Evolutionary conservation across 2,329 filamentous ascomycete species (phyloP).

Genomic region (Talaromyces sp.): DNA sequence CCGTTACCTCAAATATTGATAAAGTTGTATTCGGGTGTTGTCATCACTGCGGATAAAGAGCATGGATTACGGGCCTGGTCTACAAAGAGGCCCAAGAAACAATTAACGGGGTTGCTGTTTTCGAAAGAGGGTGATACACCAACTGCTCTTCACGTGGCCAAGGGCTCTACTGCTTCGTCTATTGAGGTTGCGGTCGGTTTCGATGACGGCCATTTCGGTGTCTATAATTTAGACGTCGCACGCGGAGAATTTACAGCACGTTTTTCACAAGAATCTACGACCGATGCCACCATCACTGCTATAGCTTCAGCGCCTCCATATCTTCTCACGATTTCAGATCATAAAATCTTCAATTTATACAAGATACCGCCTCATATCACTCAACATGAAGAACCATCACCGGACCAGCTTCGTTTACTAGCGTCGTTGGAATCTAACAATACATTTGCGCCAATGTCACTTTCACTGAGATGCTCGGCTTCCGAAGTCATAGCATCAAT

Average conservation of each 20-base stretch:
- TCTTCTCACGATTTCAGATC: constrained; percentile 72
- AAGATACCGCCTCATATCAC: constrained; percentile 48
- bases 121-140: constrained; percentile 63
- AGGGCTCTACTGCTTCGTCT: constrained; percentile 35
- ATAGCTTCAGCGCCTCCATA: constrained; percentile 74
- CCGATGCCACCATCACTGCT: constrained; percentile 61
- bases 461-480: constrained; percentile 72
- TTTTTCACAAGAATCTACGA: constrained; percentile 57
- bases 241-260: constrained; percentile 47
- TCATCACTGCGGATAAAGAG: constrained; percentile 70
- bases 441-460: constrained; percentile 71
- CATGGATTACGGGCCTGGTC: constrained; percentile 78
- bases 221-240: constrained; percentile 62
- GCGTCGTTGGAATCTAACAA: constrained; percentile 79
- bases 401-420: constrained; percentile 58
- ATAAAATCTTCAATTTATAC: constrained; percentile 74
- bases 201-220: constrained; percentile 65
- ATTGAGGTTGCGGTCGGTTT: constrained; percentile 69
- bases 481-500: constrained; percentile 73
- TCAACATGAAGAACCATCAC: background rate
- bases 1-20: constrained; percentile 65
- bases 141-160: constrained; percentile 42
- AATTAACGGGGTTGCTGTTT: constrained; percentile 54
- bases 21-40: constrained; percentile 71
- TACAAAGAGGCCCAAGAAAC: constrained; percentile 58